These are phyloP conservation scores for Colletotrichum costaricense DNA, from an alignment of 2,329 filamentous ascomycete species.

Conservation along the genomic window DNA sequence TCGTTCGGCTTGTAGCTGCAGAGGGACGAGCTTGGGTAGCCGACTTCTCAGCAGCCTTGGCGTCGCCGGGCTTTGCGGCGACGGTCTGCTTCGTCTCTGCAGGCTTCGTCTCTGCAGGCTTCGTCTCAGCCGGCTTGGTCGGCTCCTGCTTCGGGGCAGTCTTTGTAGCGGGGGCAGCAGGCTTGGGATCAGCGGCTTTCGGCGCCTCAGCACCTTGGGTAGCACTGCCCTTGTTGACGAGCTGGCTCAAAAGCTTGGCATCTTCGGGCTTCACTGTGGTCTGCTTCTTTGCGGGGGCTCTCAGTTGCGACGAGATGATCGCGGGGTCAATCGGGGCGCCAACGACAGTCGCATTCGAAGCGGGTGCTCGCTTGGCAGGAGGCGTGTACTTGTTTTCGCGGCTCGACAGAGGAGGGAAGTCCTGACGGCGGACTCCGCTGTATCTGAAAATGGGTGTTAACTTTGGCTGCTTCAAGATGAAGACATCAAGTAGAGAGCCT, in stretches of 20 bases:
- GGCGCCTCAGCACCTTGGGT: conserved; percentile 12
- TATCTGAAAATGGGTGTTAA: conserved; percentile 66
- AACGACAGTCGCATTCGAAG: conserved; percentile 77
- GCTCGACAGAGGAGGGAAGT: conserved; percentile 74
- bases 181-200: conserved; percentile 22
- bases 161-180: conserved; percentile 7
- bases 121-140: conserved; percentile 6
- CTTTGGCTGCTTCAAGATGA: background rate
- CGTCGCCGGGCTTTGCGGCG: conserved; percentile 6
- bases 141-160: conserved; percentile 25
- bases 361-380: conserved; percentile 85
- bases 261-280: conserved; percentile 48
- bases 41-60: conserved; percentile 34
- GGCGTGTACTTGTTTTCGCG: conserved; percentile 85
- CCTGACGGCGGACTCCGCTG: conserved; percentile 86
- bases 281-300: conserved; percentile 56
- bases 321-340: conserved; percentile 87
- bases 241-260: conserved; percentile 25
- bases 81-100: conserved; percentile 22
- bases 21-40: conserved; percentile 46
- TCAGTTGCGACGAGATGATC: conserved; percentile 89
- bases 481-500: conserved; percentile 40
- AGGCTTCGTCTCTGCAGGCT: conserved; percentile 18
- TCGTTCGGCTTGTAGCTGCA: conserved; percentile 53
- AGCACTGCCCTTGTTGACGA: conserved; percentile 13